Evolutionary conservation across 192 early-diverging fungal genomes (phyloP).

Genomic region (Mortierella alpina): DNA sequence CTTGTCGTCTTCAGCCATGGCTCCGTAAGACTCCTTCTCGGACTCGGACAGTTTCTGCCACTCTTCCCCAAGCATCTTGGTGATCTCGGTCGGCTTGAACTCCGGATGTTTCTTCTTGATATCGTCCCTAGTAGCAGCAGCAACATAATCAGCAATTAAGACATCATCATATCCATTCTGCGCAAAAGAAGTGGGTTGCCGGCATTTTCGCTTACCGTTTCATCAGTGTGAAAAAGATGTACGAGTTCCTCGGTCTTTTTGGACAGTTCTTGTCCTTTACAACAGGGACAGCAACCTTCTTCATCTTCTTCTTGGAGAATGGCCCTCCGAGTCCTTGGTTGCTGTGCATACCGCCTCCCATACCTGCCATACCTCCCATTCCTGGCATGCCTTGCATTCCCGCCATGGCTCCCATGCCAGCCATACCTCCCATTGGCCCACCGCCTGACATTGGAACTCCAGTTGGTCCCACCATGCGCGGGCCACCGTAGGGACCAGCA

Average conservation of each 20-base stretch:
- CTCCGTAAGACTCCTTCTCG: constrained; percentile 53
- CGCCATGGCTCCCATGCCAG: background rate
- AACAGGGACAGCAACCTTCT: constrained; percentile 14
- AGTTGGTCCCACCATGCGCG: background rate
- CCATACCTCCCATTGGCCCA: background rate
- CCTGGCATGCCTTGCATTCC: constrained; percentile 1
- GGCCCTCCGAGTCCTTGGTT: constrained; percentile 9
- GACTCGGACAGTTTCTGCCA: constrained; percentile 55
- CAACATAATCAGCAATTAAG: background rate
- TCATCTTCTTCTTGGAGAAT: constrained; percentile 49
- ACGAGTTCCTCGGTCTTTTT: constrained; percentile 55
- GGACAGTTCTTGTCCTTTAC: constrained; percentile 58
- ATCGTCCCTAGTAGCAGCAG: constrained; percentile 27
- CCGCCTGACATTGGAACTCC: background rate
- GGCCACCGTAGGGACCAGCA: background rate
- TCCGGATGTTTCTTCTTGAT: constrained; percentile 54
- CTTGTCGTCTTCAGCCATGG: constrained; percentile 52
- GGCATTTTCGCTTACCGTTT: constrained; percentile 38
- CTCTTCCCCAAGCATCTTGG: constrained; percentile 54
- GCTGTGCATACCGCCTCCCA: constrained; percentile 16
- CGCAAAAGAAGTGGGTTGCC: background rate
- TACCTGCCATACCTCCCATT: constrained; percentile 20
- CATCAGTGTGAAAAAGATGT: constrained; percentile 49
- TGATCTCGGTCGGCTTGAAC: constrained; percentile 53
- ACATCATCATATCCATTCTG: background rate